Base-by-base conservation (phyloP, 225 moss, liverwort and hornwort genomes). In the Sphagnum tenellum region DNA sequence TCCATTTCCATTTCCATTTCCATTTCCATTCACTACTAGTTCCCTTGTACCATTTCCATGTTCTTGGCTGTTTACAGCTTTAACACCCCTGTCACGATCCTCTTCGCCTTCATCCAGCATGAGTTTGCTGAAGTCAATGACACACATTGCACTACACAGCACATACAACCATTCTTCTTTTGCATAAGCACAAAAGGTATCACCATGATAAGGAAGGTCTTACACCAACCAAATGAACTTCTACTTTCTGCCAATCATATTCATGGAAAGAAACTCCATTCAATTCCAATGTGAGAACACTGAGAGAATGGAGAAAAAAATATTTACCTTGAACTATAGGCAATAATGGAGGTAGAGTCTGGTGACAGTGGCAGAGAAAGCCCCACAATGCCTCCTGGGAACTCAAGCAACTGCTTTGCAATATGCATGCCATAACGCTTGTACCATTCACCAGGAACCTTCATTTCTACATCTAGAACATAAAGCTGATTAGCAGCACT, bases 401-500 rank as follows among this genome's bases (percentile, higher is more conserved):
- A 91, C 52, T 99, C 89, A 69, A 88, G 69, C 84, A 99, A 69
- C 63, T 73, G 81, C 62, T 70, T 73, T 53, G 93, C 77, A 64
- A 99, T 72, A 48, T 57, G 69, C 13, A 71, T 72, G 50, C 87
- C 78, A 59, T 99, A 86, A 9, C 75, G 81, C 67, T 76, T 77
- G 44, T 93, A 91, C 98, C 98, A 99, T 56, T 88, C 79, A 65
- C 90, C 89, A 59, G 90, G 77, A 62, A 86, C 84, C 67, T 82
- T 99, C 55, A 85, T 86, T 81, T 99, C 98, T 62, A 99, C 87
- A 75, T 99, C 81, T 60, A 99, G 55, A 14, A 85, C 90, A 71
- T 99, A 90, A 49, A 99, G 80, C 69, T 90, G 90, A 73, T 93
- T 99, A 46, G 83, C 79, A 10, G 98, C 90, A 56, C 93, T 99